Base-by-base conservation (phyloP, 495 filamentous ascomycete species). In the Apiosordaria backusii region DNA sequence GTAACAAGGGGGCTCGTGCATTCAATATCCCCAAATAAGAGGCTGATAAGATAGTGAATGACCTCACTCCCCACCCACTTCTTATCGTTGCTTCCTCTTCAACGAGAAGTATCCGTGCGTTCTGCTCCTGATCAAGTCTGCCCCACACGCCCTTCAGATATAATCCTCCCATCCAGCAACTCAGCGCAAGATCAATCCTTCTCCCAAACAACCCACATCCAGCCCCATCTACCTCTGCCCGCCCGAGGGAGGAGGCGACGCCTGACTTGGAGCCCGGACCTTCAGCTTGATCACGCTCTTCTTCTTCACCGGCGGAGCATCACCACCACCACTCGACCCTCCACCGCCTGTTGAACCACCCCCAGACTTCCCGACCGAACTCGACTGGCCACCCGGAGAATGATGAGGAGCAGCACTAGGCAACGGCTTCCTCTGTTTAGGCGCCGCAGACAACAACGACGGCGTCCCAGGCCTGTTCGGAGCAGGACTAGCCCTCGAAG, bases 391-490 rank as follows among this genome's bases (percentile, higher is more conserved):
- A 45, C 10, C 35, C 10, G 35, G 35, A 45, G 35, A 0, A 13
- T 45, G 35, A 45, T 45, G 35, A 7, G 35, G 35, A 7, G 35
- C 35, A 7, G 9, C 35, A 45, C 35, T 45, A 45, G 79, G 79
- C 35, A 81, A 71, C 45, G 79, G 77, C 61, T 77, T 80, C 13
- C 79, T 74, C 50, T 71, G 66, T 57, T 72, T 75, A 13, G 52
- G 52, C 22, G 22, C 52, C 19, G 52, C 22, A 22, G 1, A 15
- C 26, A 45, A 15, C 23, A 35, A n/a, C 1, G 26, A 5, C 21
- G 57, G 24, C 26, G 57, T 57, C 16, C 53, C 53, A 9, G 53
- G 4, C 57, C 60, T 15, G 3, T 54, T 57, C 23, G 71, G 63
- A 1, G 62, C 64, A 4, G 57, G 16, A n/a, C 61, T 45, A 6